These are phyloP conservation scores for Colletotrichum sp. DNA, from an alignment of 2,329 filamentous ascomycete genomes.

Conservation along the genomic window DNA sequence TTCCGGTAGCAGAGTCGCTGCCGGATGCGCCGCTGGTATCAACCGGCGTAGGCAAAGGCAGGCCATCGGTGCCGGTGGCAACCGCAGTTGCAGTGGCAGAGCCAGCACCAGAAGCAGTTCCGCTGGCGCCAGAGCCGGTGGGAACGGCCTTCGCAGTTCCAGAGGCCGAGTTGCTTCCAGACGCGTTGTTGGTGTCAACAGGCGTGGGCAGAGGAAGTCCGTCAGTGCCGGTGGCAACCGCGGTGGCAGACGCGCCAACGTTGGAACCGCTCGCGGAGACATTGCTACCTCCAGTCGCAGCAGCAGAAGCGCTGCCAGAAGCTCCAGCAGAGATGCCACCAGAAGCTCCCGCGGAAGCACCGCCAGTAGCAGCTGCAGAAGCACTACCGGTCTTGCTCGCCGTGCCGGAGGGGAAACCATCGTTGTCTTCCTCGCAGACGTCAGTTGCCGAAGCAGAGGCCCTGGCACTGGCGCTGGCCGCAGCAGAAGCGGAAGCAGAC, in stretches of 20 bases:
- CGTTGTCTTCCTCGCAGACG: constrained; percentile 17
- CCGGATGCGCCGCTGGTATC: neutral
- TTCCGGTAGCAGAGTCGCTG: neutral
- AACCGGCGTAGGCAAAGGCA: neutral
- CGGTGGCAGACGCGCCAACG: constrained; percentile 8
- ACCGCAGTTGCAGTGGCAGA: neutral
- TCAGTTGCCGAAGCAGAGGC: neutral
- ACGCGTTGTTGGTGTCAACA: neutral
- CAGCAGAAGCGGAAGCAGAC: neutral
- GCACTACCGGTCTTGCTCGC: neutral
- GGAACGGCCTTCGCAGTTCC: neutral
- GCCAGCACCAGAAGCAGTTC: neutral
- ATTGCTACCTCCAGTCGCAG: neutral
- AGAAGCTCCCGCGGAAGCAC: neutral
- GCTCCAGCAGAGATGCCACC: constrained; percentile 11
- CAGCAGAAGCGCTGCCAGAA: constrained; percentile 11
- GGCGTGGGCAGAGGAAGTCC: neutral
- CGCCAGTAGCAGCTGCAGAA: neutral
- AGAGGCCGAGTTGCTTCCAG: neutral
- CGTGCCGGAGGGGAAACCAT: neutral
- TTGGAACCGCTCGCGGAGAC: constrained; percentile 11
- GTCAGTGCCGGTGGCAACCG: neutral
- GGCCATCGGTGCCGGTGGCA: neutral
- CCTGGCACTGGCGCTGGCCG: neutral
- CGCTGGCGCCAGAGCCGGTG: neutral